A percentile compares a stretch with the other conserved stretches of the same genome.
Conservation (phyloP, 1,284 basidiomycete genomes). For the Cryptococcus neoformans region DNA sequence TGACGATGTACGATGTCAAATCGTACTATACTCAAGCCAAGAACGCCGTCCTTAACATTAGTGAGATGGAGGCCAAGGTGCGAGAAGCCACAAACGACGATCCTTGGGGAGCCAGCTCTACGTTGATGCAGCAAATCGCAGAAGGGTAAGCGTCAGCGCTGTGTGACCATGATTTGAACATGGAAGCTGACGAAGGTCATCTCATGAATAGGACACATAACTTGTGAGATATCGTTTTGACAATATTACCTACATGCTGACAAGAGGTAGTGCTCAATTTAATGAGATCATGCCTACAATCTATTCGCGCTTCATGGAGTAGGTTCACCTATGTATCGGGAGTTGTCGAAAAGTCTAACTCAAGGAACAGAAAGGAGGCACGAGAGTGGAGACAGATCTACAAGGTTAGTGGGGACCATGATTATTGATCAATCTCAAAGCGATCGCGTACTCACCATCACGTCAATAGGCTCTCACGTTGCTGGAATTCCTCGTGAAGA, state of each 20-base stretch:
- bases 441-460: background rate
- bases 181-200: conserved; percentile 4
- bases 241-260: too few relatives aligned
- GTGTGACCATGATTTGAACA: background rate
- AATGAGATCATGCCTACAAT: conserved; percentile 99
- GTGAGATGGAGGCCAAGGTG: conserved; percentile 97
- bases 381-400: conserved; percentile 99
- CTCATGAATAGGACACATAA: conserved; percentile 33
- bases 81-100: conserved; percentile 98
- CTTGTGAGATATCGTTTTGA: conserved; percentile 19
- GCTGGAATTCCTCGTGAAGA: conserved; percentile 93
- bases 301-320: conserved; percentile 90
- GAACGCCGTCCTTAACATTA: conserved; percentile 77
- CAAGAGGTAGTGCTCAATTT: conserved; percentile 75
- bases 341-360: conserved; percentile 56
- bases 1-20: conserved; percentile 82
- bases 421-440: background rate
- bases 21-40: conserved; percentile 83
- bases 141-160: conserved; percentile 64
- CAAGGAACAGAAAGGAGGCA: conserved; percentile 82
- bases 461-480: conserved; percentile 69
- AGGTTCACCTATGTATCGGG: conserved; percentile 65
- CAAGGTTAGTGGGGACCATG: conserved; percentile 59
- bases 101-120: conserved; percentile 97
- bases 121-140: conserved; percentile 98